Conservation (phyloP, 1,139 yeast species). For the Pneumocystis carinii region DNA sequence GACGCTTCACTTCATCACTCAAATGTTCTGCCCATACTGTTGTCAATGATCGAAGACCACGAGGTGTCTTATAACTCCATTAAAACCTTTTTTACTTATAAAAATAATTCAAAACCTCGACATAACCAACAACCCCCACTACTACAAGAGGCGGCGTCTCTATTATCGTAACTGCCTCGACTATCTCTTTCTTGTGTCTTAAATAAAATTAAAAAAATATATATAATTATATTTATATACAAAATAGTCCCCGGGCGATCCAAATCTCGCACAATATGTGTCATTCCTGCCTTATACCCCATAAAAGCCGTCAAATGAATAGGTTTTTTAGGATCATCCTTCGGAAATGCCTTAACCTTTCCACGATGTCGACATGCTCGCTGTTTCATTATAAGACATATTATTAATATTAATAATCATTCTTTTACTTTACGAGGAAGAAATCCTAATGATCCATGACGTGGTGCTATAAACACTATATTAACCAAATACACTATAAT, state of each 20-base stretch:
- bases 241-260: conserved; percentile 99
- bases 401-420: neutral
- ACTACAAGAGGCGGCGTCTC: conserved; percentile 98
- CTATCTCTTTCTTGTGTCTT: conserved; percentile 95
- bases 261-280: conserved; percentile 98
- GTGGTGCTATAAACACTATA: conserved; percentile 50
- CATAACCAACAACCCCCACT: conserved; percentile 99
- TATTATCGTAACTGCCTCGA: conserved; percentile 97
- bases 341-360: conserved; percentile 98
- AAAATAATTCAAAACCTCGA: conserved; percentile 45
- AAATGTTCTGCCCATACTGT: conserved; percentile 99
- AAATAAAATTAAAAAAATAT: neutral
- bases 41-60: conserved; percentile 98
- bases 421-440: conserved; percentile 18
- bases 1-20: conserved; percentile 97
- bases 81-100: neutral
- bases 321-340: conserved; percentile 95
- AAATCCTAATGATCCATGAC: conserved; percentile 99
- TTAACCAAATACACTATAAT: neutral
- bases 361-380: conserved; percentile 98
- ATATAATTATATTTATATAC: conserved; percentile 25
- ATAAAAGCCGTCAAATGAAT: conserved; percentile 98
- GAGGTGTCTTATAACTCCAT: conserved; percentile 35
- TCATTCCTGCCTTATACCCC: conserved; percentile 99
- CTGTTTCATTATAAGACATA: conserved; percentile 34